A percentile compares a stretch with the other conserved stretches of the same genome.
Evolutionary conservation across 2,329 filamentous ascomycete species (phyloP).

Genomic region (Claviceps sp.): DNA sequence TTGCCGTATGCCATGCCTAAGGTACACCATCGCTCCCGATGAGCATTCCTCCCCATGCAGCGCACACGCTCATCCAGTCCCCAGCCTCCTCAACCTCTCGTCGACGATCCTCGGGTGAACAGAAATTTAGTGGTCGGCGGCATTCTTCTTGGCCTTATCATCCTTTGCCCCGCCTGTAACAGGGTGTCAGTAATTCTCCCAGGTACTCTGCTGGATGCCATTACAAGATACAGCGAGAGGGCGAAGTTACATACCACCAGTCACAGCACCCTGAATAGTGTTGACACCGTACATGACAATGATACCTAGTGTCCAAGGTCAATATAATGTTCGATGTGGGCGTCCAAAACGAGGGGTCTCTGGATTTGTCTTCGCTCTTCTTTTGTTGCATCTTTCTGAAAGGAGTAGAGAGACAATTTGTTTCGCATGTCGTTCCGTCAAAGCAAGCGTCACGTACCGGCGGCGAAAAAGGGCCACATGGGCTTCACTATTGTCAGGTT

Average conservation of each 20-base stretch:
- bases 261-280: constrained; percentile 63
- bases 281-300: constrained; percentile 89
- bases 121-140: constrained; percentile 30
- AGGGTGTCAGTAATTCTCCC: constrained; percentile 12
- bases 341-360: background rate
- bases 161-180: constrained; percentile 80
- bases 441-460: constrained; percentile 52
- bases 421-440: background rate
- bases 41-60: background rate
- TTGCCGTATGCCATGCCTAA: constrained; percentile 23
- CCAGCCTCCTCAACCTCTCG: constrained; percentile 6
- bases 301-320: constrained; percentile 42
- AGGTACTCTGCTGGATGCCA: background rate
- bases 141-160: constrained; percentile 44
- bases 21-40: constrained; percentile 26
- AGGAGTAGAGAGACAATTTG: background rate
- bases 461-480: constrained; percentile 85
- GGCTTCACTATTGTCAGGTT: constrained; percentile 54
- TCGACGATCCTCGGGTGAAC: background rate
- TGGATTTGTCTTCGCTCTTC: background rate
- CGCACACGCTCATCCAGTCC: constrained; percentile 2
- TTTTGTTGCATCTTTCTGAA: background rate
- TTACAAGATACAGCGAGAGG: background rate
- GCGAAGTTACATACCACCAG: constrained; percentile 48
- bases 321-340: background rate